Evolutionary conservation across 192 early-diverging fungal genomes (phyloP).

Genomic region (Coemansia sp.): DNA sequence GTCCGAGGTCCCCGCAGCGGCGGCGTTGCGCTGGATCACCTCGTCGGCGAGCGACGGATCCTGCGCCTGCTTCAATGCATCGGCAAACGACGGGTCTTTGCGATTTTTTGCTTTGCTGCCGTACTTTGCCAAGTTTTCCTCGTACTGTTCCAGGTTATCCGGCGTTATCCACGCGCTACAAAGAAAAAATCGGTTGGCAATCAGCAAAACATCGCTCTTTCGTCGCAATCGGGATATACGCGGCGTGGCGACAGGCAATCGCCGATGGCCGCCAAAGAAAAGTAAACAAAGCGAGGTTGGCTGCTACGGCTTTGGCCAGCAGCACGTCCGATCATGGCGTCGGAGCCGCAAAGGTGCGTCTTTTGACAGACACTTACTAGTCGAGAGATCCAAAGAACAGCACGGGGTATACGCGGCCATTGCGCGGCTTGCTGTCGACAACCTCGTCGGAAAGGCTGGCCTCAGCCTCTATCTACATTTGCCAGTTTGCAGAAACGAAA

Average conservation of each 20-base stretch:
- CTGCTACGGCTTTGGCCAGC: no score
- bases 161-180: slow-evolving; percentile 51
- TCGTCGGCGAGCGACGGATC: slow-evolving; percentile 41
- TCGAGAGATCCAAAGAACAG: slow-evolving; percentile 54
- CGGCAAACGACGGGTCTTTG: slow-evolving; percentile 48
- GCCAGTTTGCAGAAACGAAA: background rate
- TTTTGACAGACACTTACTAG: slow-evolving; percentile 49
- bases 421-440: slow-evolving; percentile 49
- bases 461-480: slow-evolving; percentile 49
- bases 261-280: no score
- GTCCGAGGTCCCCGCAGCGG: slow-evolving; percentile 18
- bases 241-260: no score
- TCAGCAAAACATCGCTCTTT: no score
- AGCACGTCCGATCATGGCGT: background rate
- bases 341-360: background rate
- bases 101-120: slow-evolving; percentile 50
- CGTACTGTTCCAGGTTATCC: slow-evolving; percentile 49
- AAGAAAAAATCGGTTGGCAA: no score
- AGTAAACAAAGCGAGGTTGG: background rate
- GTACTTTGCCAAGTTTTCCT: slow-evolving; percentile 42
- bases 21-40: slow-evolving; percentile 43
- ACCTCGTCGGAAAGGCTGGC: slow-evolving; percentile 36
- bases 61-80: slow-evolving; percentile 52
- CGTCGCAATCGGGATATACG: no score
- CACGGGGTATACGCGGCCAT: slow-evolving; percentile 46